These are phyloP conservation scores for Torrubiella hemipterigena DNA, from an alignment of 2,329 filamentous ascomycete genomes.

Conservation along the genomic window DNA sequence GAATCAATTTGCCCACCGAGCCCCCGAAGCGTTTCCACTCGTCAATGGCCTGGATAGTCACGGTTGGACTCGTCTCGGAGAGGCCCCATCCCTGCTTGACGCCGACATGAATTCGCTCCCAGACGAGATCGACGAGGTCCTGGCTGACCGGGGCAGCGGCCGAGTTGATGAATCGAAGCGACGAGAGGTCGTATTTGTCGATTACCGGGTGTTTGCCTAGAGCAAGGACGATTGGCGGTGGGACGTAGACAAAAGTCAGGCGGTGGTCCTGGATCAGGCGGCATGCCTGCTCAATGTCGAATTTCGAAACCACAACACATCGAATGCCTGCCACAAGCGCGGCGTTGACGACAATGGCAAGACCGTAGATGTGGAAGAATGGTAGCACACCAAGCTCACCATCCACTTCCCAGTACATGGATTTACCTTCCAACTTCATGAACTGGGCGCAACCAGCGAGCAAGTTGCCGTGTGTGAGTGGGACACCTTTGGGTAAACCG, in stretches of 20 bases:
- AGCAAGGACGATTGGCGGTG: constrained; percentile 71
- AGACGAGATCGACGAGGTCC: constrained; percentile 68
- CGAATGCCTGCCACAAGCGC: constrained; percentile 49
- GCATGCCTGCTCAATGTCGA: constrained; percentile 73
- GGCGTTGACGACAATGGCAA: constrained; percentile 17
- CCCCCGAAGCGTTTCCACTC: constrained; percentile 70
- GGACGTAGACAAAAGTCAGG: constrained; percentile 70
- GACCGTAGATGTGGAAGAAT: constrained; percentile 76
- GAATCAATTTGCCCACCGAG: constrained; percentile 63
- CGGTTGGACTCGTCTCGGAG: constrained; percentile 73
- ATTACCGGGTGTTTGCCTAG: constrained; percentile 71
- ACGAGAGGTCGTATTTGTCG: constrained; percentile 68
- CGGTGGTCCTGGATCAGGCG: constrained; percentile 60
- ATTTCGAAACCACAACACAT: constrained; percentile 60
- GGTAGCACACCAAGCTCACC: constrained; percentile 68
- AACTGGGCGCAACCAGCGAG: constrained; percentile 59
- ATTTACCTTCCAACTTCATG: constrained; percentile 37
- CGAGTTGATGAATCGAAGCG: constrained; percentile 72
- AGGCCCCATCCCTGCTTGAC: constrained; percentile 92
- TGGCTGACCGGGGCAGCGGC: constrained; percentile 75
- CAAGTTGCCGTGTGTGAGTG: constrained; percentile 74
- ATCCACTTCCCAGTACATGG: constrained; percentile 52
- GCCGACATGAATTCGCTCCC: constrained; percentile 60
- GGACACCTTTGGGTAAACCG: constrained; percentile 82
- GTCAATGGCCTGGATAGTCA: constrained; percentile 60